phyloP scores from a whole-genome alignment of 164 flowering plant genomes.

The Paratinospora sagittata region DNA sequence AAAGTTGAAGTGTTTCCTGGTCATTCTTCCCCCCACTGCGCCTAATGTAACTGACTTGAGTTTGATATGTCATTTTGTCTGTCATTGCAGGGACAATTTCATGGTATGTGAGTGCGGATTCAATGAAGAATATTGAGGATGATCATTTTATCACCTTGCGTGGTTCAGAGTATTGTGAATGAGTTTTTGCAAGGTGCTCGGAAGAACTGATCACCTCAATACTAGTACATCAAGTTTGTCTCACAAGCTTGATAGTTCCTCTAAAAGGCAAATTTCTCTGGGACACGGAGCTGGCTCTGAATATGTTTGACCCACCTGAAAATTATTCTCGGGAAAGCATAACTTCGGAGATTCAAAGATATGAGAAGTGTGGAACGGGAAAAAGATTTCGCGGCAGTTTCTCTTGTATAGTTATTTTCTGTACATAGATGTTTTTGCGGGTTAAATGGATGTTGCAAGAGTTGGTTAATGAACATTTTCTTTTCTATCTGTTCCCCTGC shows the following conservation, averaged over 20 bases:
- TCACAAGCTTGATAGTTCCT: neutral
- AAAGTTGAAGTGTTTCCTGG: neutral
- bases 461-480: neutral
- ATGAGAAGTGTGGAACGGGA: neutral
- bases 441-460: neutral
- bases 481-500: no score
- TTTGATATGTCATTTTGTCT: neutral
- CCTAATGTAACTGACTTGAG: neutral
- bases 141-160: conserved; percentile 46
- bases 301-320: neutral
- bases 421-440: neutral
- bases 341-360: neutral
- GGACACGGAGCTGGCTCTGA: neutral
- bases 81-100: conserved; percentile 48
- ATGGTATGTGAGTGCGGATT: conserved; percentile 53
- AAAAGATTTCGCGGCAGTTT: neutral
- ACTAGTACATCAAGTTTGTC: neutral
- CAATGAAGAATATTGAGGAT: conserved; percentile 41
- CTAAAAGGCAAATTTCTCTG: neutral
- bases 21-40: neutral
- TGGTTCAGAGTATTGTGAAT: conserved; percentile 34
- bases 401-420: neutral
- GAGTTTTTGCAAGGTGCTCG: conserved; percentile 4
- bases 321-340: neutral
- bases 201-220: neutral